Evolutionary conservation across 495 filamentous ascomycete species (phyloP).

Genomic region (Rostrohypoxylon terebratum): DNA sequence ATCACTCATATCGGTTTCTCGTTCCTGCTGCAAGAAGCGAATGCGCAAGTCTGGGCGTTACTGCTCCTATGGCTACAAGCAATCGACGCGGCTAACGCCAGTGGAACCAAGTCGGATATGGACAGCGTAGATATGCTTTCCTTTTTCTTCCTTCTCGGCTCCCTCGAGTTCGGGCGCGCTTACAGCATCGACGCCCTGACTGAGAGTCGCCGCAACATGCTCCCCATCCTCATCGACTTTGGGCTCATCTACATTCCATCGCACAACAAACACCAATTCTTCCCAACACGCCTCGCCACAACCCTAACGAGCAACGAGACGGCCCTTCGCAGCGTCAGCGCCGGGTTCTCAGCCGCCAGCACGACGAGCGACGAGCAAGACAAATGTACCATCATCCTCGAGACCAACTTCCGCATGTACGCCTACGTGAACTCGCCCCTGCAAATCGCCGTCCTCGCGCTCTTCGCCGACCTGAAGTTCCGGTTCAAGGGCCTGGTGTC

Average conservation of each 20-base stretch:
- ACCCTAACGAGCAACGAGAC: slow-evolving; percentile 88
- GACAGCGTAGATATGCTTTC: slow-evolving; percentile 92
- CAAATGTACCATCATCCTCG: slow-evolving; percentile 90
- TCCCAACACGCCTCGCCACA: slow-evolving; percentile 92
- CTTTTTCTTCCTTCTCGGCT: slow-evolving; percentile 96
- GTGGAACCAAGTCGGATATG: slow-evolving; percentile 68
- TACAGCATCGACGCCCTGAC: slow-evolving; percentile 86
- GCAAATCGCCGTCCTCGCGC: slow-evolving; percentile 91
- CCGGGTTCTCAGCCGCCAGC: slow-evolving; percentile 60
- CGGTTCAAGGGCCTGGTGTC: slow-evolving; percentile 94
- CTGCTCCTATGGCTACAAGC: slow-evolving; percentile 92
- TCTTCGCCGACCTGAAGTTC: slow-evolving; percentile 85
- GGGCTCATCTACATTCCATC: slow-evolving; percentile 83
- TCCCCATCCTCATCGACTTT: slow-evolving; percentile 86
- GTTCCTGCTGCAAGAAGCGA: slow-evolving; percentile 93
- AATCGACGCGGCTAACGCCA: slow-evolving; percentile 64
- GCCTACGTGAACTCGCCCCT: slow-evolving; percentile 94
- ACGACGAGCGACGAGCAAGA: slow-evolving; percentile 58
- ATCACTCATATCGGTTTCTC: slow-evolving; percentile 95
- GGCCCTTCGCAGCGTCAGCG: slow-evolving; percentile 71
- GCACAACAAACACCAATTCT: slow-evolving; percentile 74
- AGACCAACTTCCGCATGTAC: slow-evolving; percentile 99
- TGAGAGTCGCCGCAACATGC: slow-evolving; percentile 83
- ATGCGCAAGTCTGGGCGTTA: slow-evolving; percentile 95
- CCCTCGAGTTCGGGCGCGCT: slow-evolving; percentile 87